A percentile compares a stretch with the other conserved stretches of the same genome.
These are phyloP conservation scores for Albugo candida DNA, from an alignment of 352 stramenopile genomes.

Conservation along the genomic window DNA sequence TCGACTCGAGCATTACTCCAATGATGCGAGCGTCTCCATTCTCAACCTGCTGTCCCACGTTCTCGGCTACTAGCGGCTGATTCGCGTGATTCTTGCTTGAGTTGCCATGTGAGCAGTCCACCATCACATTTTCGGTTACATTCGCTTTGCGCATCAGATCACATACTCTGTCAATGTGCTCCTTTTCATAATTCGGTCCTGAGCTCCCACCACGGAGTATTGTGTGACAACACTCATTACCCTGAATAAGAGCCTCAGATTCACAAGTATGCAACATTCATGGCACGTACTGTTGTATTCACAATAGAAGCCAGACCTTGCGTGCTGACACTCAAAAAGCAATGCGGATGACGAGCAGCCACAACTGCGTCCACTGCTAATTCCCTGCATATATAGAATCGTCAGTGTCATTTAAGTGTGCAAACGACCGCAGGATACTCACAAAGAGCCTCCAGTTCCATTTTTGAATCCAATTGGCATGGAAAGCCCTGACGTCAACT, in stretches of 20 bases:
- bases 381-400: slow-evolving; percentile 16
- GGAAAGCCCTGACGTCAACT: slow-evolving; percentile 75
- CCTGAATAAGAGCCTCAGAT: slow-evolving; percentile 7
- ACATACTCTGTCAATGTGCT: slow-evolving; percentile 65
- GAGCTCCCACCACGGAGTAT: slow-evolving; percentile 76
- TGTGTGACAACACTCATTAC: slow-evolving; percentile 76
- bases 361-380: slow-evolving; percentile 72
- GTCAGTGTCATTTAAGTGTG: neutral
- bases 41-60: slow-evolving; percentile 54
- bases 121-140: slow-evolving; percentile 69
- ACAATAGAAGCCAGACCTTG: slow-evolving; percentile 77
- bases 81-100: slow-evolving; percentile 80
- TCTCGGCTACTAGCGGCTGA: slow-evolving; percentile 46
- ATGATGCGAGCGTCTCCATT: slow-evolving; percentile 57
- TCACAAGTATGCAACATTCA: neutral
- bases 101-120: slow-evolving; percentile 84
- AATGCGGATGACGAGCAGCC: slow-evolving; percentile 64
- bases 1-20: slow-evolving; percentile 80
- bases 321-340: slow-evolving; percentile 75
- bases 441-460: slow-evolving; percentile 66
- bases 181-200: slow-evolving; percentile 68
- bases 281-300: slow-evolving; percentile 30
- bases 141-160: slow-evolving; percentile 72
- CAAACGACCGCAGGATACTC: slow-evolving; percentile 2
- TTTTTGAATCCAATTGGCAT: slow-evolving; percentile 88